Evolutionary conservation across 2,329 filamentous ascomycete genomes (phyloP).

Genomic region (Beauveria bassiana): DNA sequence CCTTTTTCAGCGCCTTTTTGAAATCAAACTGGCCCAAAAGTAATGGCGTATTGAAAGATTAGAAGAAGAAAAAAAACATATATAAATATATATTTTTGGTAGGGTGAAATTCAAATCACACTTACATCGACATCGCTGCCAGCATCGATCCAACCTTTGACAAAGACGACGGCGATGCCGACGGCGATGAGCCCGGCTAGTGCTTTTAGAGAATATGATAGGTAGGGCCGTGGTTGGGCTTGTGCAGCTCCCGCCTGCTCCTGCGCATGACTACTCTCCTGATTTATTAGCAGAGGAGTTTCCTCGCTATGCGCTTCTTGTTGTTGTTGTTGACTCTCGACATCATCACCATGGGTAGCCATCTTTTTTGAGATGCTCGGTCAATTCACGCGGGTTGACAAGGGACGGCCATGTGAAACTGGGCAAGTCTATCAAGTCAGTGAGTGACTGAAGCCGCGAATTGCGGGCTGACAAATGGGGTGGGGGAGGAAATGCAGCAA

Average conservation of each 20-base stretch:
- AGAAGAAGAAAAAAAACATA: too few species aligned
- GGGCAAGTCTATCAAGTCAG: neutral
- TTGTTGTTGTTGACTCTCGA: neutral
- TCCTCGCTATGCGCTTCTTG: neutral
- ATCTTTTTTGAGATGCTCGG: neutral
- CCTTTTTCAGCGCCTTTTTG: constrained; percentile 33
- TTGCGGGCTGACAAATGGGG: neutral
- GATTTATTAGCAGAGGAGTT: neutral
- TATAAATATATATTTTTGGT: too few species aligned
- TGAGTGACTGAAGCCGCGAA: neutral
- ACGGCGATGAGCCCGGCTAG: neutral
- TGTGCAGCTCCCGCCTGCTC: neutral
- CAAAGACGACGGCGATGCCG: constrained; percentile 22
- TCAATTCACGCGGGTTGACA: too few species aligned
- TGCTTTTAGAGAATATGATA: neutral
- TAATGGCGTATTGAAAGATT: neutral
- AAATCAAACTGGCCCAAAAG: constrained; percentile 32
- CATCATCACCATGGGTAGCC: neutral
- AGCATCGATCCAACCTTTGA: constrained; percentile 39
- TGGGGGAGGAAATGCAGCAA: too few species aligned
- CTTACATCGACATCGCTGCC: constrained; percentile 31
- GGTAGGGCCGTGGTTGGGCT: neutral
- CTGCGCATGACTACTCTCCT: neutral
- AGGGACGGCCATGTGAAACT: neutral
- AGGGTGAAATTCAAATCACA: neutral